Conservation (phyloP, 169 alveolate genomes). For the Cryptosporidium meleagridis region DNA sequence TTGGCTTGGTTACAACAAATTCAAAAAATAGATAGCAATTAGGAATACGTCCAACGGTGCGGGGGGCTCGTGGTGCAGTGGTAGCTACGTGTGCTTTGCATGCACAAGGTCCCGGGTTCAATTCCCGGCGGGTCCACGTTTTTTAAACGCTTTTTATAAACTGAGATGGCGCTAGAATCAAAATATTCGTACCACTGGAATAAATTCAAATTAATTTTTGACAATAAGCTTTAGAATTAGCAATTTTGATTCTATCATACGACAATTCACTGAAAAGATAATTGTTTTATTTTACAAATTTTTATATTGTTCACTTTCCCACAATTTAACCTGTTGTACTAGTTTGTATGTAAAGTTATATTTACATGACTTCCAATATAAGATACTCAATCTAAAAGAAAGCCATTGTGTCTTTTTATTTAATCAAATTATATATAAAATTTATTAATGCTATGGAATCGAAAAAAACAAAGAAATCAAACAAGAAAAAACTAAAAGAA, state of each 20-base stretch:
- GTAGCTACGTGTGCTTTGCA: slow-evolving; percentile 78
- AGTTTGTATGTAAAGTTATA: not conserved
- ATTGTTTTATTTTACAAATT: not conserved
- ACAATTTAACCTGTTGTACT: not conserved
- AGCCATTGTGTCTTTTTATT: not conserved
- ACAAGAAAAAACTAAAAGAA: not conserved
- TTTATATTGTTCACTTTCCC: not conserved
- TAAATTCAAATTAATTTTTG: not conserved
- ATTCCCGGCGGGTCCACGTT: slow-evolving; percentile 77
- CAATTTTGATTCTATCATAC: not conserved
- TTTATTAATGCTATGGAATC: not conserved
- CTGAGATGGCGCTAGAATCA: not conserved
- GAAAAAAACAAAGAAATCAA: not conserved
- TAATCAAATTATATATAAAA: not conserved
- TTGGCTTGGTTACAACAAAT: slow-evolving; percentile 13
- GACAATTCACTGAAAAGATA: not conserved
- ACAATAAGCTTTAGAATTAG: not conserved
- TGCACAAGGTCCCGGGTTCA: slow-evolving; percentile 78
- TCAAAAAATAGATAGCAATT: slow-evolving; percentile 15
- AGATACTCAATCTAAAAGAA: not conserved
- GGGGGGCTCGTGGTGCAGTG: slow-evolving; percentile 78
- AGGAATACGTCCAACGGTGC: not conserved
- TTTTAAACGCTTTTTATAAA: not conserved
- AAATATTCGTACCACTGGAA: not conserved
- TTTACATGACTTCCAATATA: not conserved